Evolutionary conservation across 805 yeast genomes (phyloP).

Genomic region (Starmerella bombi): DNA sequence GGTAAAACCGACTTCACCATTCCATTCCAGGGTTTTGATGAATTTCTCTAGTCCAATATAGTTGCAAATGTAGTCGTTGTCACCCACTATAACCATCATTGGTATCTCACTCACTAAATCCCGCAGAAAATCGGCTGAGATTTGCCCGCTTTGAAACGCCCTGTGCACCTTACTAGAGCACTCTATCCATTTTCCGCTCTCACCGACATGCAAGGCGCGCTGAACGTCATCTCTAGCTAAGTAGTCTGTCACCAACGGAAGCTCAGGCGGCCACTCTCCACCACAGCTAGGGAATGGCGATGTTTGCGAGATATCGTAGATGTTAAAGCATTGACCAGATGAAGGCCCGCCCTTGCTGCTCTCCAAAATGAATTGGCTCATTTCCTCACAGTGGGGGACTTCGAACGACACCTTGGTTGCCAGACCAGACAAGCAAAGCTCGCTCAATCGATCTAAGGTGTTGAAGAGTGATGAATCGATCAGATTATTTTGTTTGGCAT

Average conservation of each 20-base stretch:
- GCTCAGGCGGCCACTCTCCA: conserved; percentile 74
- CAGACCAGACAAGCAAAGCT: conserved; percentile 20
- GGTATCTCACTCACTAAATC: conserved; percentile 43
- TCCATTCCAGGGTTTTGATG: conserved; percentile 53
- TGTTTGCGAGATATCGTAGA: conserved; percentile 61
- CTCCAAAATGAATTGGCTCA: conserved; percentile 24
- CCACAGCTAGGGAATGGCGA: conserved; percentile 84
- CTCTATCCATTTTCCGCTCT: conserved; percentile 49
- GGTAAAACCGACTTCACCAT: conserved; percentile 31
- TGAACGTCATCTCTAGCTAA: conserved; percentile 36
- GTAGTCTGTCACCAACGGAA: conserved; percentile 38
- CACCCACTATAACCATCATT: conserved; percentile 71
- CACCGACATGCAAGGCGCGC: conserved; percentile 35
- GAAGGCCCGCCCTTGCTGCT: not conserved
- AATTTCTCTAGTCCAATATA: conserved; percentile 57
- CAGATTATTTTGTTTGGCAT: conserved; percentile 45
- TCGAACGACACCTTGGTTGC: conserved; percentile 19
- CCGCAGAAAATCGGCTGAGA: conserved; percentile 59
- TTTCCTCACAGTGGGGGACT: conserved; percentile 28
- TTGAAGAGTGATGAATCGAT: conserved; percentile 27
- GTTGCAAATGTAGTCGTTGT: conserved; percentile 80
- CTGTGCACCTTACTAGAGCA: conserved; percentile 52
- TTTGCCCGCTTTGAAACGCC: conserved; percentile 39
- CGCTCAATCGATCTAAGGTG: conserved; percentile 20
- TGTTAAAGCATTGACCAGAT: conserved; percentile 49